Evolutionary conservation across 257 asterid genomes (phyloP), one percentile per base, ranked within the genome.

Genomic region (Nicotiana obtusifolia): DNA sequence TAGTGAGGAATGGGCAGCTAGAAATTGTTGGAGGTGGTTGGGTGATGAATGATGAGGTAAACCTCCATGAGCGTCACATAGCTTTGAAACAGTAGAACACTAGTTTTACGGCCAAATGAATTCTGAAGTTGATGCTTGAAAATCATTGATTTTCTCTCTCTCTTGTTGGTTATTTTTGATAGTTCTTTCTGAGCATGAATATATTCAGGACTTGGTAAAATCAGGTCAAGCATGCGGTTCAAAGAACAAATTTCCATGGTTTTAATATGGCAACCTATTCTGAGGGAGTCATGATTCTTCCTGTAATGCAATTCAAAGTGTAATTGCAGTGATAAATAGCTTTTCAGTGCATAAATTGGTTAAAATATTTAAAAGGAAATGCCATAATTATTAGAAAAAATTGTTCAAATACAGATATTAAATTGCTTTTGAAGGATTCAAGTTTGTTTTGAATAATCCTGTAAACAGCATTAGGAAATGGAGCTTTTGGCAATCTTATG

Each of bases 11-110:
- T 85, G 98, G 98, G 26, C 99, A 94, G 89, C 88, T 96, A 82
- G 98, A 96, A 89, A 94, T 96, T 83, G 99, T 96, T 59, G 97
- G 98, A 84, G 99, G 99, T 83, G 99, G 99, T 81, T 96, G 99
- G 98, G 99, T 96, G 92, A 96, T 96, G 99, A 96, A 96, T 85
- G 99, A 96, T 77, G 98, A 96, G 99, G 99, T 96, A 88, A 87
- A 17, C 60, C 22, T 53, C 60, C 37, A 15, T 16, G 37, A 24
- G 4, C 26, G 44, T 75, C 17, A 75, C 16, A 24, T 56, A 49
- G 0, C 60, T 4, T 22, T 71, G 37, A 22, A 44, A 49, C 41
- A 49, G 26, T 49, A 7, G 41, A 24, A 24, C 26, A 52, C 5
- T 52, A 4, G 13, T 52, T 52, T 52, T 52, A 15, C 19, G 57